Conservation (phyloP, 2,329 filamentous ascomycete species). For the Fusarium succisae region DNA sequence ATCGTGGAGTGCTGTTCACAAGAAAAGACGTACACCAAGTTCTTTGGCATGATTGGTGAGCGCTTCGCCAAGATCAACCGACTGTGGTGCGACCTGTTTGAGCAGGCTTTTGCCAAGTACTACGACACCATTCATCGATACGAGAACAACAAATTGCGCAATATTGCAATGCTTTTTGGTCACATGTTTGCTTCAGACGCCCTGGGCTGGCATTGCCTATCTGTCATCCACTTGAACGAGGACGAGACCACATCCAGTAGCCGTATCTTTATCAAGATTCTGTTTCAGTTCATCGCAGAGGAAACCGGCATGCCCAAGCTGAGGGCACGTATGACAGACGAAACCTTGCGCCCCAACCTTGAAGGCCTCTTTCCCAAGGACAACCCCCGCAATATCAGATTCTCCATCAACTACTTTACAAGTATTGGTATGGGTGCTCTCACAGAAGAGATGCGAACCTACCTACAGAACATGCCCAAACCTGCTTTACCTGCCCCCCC, state of each 20-base stretch:
- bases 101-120: constrained; percentile 89
- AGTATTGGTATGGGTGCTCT: constrained; percentile 95
- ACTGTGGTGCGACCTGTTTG: constrained; percentile 92
- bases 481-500: constrained; percentile 76
- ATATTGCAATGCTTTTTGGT: constrained; percentile 94
- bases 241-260: constrained; percentile 96
- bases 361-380: constrained; percentile 90
- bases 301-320: constrained; percentile 85
- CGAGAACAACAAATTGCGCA: constrained; percentile 93
- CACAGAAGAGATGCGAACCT: constrained; percentile 94
- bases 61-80: constrained; percentile 96
- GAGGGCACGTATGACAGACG: constrained; percentile 79
- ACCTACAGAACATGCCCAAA: constrained; percentile 88
- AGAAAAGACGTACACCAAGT: constrained; percentile 96
- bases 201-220: constrained; percentile 91
- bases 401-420: constrained; percentile 99
- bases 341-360: constrained; percentile 79
- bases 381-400: constrained; percentile 88
- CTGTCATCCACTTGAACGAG: constrained; percentile 88
- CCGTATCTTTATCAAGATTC: constrained; percentile 97
- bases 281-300: constrained; percentile 92
- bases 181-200: constrained; percentile 89
- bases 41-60: constrained; percentile 94
- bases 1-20: constrained; percentile 96
- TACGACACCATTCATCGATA: constrained; percentile 98